Evolutionary conservation across 2,329 filamentous ascomycete species (phyloP), one percentile per base, ranked within the genome.

Genomic region (Shiraia bambusicola): DNA sequence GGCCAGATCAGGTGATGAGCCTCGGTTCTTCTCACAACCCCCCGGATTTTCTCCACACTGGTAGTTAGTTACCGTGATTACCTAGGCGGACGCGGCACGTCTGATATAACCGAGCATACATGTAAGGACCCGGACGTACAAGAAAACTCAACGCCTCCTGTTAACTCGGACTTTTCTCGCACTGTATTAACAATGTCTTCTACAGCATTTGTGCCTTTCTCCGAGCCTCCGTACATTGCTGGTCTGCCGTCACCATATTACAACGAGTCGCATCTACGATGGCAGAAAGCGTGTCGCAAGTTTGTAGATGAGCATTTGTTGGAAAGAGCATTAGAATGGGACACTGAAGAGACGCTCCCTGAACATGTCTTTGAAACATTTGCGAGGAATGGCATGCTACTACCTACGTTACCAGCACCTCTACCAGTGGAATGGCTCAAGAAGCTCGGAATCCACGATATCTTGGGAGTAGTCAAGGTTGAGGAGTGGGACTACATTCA

Each of bases 401-500:
- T 89, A n/a, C 84, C 86, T 0, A 81, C 80, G 12, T 72, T 90
- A 19, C 83, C 84, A 0, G 78, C 84, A 0, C 86, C 86, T 1
- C 64, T 90, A 13, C 86, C 86, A 0, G 78, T 84, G 1, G 76
- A 76, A 34, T 85, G 84, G 81, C 69, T 88, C 46, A 83, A 83
- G 65, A 77, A 73, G 31, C 58, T 85, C 13, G 84, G 82, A 0
- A 82, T 89, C 32, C 70, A 81, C 42, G 78, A 86, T 54, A 79
- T 90, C 28, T 71, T 84, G 0, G 84, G 84, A 1, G 78, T 78
- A 0, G 66, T 84, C 2, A 82, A 80, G 50, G 79, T 90, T 2
- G 85, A 89, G 59, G 83, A 90, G 17, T 90, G 83, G 70, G 85
- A 88, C 57, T 83, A 84, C 51, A 72, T 87, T 8, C 85, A 90